Evolutionary conservation across 352 stramenopile genomes (phyloP).

Genomic region (Blastocystis sp.): DNA sequence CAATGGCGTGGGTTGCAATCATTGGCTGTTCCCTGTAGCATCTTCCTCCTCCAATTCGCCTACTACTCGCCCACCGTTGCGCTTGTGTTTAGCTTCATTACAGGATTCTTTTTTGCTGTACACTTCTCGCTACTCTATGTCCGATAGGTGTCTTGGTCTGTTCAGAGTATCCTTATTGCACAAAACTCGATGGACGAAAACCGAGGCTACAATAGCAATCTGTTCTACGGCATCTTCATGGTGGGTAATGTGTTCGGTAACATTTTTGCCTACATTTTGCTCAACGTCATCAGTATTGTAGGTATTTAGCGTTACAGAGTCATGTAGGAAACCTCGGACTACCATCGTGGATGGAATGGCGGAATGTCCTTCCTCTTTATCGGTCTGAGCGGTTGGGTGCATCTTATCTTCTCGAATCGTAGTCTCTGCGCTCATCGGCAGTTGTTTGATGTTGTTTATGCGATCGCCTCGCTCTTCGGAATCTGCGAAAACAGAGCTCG

Average conservation of each 20-base stretch:
- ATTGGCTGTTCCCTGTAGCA: background rate
- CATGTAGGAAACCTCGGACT: background rate
- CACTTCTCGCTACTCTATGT: background rate
- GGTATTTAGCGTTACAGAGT: background rate
- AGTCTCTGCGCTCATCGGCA: constrained; percentile 27
- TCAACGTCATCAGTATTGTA: background rate
- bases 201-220: background rate
- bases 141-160: background rate
- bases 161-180: constrained; percentile 3
- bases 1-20: background rate
- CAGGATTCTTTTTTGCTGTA: constrained; percentile 10
- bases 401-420: background rate
- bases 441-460: background rate
- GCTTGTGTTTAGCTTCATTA: background rate
- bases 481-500: background rate
- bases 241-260: constrained; percentile 21
- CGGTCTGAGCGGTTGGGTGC: background rate
- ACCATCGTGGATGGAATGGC: background rate
- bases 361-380: background rate
- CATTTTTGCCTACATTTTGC: background rate
- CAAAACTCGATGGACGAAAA: background rate
- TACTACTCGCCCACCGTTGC: background rate
- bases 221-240: constrained; percentile 43
- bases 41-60: background rate
- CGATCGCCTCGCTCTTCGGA: too few relatives aligned